A percentile compares a stretch with the other conserved stretches of the same genome.
Conservation (phyloP, 208 protist species). For the Tetramitus jugosus region DNA sequence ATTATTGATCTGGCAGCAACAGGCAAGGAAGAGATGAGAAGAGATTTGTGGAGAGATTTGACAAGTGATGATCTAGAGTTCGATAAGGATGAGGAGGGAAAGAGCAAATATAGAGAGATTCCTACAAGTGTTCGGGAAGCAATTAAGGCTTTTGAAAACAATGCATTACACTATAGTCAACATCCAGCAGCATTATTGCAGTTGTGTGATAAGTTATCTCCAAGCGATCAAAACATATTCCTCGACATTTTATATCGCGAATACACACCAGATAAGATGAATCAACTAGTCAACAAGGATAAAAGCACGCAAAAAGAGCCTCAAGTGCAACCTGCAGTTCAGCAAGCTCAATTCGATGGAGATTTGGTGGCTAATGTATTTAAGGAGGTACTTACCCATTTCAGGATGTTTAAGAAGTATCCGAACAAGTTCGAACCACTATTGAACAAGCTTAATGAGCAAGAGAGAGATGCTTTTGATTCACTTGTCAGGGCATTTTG, state of each 20-base stretch:
- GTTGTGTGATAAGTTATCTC: conserved; percentile 1
- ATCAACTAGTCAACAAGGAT: not conserved
- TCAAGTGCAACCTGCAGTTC: not conserved
- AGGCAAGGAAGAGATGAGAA: not conserved
- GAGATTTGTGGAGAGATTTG: not conserved
- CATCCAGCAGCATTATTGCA: conserved; percentile 9
- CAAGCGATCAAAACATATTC: conserved; percentile 1
- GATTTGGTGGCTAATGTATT: conserved; percentile 24
- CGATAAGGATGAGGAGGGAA: not conserved
- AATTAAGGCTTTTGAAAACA: conserved; percentile 13
- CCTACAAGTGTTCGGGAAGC: not conserved
- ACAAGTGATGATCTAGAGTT: not conserved
- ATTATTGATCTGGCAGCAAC: not conserved
- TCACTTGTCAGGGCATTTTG: conserved; percentile 22
- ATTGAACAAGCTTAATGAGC: not conserved
- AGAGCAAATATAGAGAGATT: not conserved
- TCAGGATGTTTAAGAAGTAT: conserved; percentile 22
- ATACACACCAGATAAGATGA: conserved; percentile 24
- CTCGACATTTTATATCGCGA: conserved; percentile 24
- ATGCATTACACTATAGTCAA: conserved; percentile 17
- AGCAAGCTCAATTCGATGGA: not conserved
- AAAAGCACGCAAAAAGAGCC: not conserved
- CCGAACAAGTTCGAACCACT: conserved; percentile 24
- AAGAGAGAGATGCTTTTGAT: not conserved
- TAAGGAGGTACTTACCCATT: conserved; percentile 17